phyloP scores from a whole-genome alignment of 2,329 filamentous ascomycete species.

The Aspergillus sp. region DNA sequence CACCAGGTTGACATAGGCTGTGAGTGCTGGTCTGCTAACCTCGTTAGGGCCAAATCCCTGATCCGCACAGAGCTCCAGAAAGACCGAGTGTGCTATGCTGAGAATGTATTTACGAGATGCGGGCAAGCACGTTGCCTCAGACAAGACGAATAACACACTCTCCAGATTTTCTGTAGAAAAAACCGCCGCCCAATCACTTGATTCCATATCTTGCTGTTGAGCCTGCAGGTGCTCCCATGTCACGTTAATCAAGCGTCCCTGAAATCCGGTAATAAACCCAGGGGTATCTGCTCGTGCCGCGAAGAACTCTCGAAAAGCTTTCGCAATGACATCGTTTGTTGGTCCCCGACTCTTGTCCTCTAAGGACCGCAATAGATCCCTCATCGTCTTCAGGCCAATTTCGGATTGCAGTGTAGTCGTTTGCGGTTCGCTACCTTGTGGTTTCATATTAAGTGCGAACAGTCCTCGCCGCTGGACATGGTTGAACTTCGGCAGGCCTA shows the following conservation, averaged over 20 bases:
- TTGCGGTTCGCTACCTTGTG: conserved; percentile 45
- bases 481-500: conserved; percentile 27
- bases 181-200: conserved; percentile 28
- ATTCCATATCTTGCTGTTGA: conserved; percentile 23
- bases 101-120: conserved; percentile 34
- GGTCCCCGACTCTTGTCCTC: conserved; percentile 61
- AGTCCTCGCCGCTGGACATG: conserved; percentile 26
- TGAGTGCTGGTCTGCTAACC: conserved; percentile 32
- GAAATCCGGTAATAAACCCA: conserved; percentile 55
- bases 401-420: conserved; percentile 52
- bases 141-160: conserved; percentile 34
- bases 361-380: conserved; percentile 59
- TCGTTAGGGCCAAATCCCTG: conserved; percentile 37
- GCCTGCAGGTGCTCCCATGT: conserved; percentile 57
- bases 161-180: conserved; percentile 35
- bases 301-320: conserved; percentile 61
- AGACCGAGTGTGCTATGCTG: conserved; percentile 34
- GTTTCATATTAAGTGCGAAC: conserved; percentile 27
- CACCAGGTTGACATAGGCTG: conserved; percentile 46
- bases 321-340: conserved; percentile 53
- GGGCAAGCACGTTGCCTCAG: conserved; percentile 28
- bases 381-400: conserved; percentile 61
- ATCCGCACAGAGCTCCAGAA: conserved; percentile 30
- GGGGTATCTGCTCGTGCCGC: conserved; percentile 44
- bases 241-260: conserved; percentile 54